phyloP scores from a whole-genome alignment of 176 grass and related monocot species.

The Stipa capillata region DNA sequence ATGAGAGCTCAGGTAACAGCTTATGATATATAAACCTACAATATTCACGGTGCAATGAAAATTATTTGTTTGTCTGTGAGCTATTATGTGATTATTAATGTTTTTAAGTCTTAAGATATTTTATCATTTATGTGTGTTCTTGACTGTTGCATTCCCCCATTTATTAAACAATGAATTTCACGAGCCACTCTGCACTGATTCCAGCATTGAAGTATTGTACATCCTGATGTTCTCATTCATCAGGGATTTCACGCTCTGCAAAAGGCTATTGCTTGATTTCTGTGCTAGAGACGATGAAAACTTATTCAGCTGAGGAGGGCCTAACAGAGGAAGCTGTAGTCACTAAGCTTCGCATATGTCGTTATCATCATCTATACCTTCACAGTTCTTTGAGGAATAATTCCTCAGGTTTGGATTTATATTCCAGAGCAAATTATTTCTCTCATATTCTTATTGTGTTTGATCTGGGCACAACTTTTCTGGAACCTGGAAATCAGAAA shows the following conservation, averaged over 20 bases:
- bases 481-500: not conserved
- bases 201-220: conserved; percentile 1
- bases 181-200: not conserved
- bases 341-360: conserved; percentile 72
- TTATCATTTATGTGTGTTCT: not conserved
- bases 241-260: conserved; percentile 80
- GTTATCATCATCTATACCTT: conserved; percentile 80
- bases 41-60: not conserved
- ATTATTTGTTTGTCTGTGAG: not conserved
- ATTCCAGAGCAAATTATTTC: not conserved
- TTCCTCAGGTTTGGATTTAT: conserved; percentile 76
- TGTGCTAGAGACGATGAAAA: conserved; percentile 95
- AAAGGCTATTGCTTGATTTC: conserved; percentile 96
- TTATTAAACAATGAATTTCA: not conserved
- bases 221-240: conserved; percentile 21
- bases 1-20: not conserved
- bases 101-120: not conserved
- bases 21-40: not conserved
- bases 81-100: not conserved
- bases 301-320: conserved; percentile 86
- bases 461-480: not conserved
- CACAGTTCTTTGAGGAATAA: conserved; percentile 83
- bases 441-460: conserved; percentile 10
- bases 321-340: conserved; percentile 91
- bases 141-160: not conserved